Evolutionary conservation across 345 rosid species (phyloP).

Genomic region (Gossypium bickii): DNA sequence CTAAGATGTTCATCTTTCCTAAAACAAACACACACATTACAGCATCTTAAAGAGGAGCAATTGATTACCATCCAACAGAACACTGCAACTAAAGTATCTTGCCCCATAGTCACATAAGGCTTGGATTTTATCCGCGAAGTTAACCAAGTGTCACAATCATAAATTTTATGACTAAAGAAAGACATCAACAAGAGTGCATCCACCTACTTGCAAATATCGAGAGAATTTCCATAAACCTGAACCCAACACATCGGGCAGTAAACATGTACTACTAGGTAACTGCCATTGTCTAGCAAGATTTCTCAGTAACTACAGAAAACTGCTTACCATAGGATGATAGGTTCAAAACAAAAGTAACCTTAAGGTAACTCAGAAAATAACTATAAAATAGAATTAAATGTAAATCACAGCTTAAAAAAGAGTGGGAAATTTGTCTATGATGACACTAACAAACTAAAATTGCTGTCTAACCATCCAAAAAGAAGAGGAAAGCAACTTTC

Average conservation of each 20-base stretch:
- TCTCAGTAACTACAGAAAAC: neutral
- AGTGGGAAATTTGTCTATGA: neutral
- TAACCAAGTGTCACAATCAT: neutral
- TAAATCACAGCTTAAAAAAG: slow-evolving; percentile 1
- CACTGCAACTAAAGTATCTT: neutral
- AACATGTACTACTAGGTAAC: neutral
- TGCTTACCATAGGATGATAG: neutral
- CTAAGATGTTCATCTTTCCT: neutral
- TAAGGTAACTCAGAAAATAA: neutral
- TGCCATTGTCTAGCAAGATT: neutral
- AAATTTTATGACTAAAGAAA: neutral
- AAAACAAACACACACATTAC: neutral
- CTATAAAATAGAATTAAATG: neutral
- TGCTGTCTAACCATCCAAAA: neutral
- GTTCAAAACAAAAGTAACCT: neutral
- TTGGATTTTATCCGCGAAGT: neutral
- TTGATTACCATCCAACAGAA: slow-evolving; percentile 8
- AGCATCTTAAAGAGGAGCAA: neutral
- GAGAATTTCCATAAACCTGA: neutral
- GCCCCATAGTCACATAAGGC: slow-evolving; percentile 3
- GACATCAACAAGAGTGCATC: neutral
- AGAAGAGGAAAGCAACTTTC: neutral
- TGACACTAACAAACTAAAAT: slow-evolving; percentile 2
- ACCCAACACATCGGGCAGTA: neutral
- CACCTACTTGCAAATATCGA: neutral